phyloP scores from a whole-genome alignment of 2,329 filamentous ascomycete species.

The Pestalotiopsis sp. region DNA sequence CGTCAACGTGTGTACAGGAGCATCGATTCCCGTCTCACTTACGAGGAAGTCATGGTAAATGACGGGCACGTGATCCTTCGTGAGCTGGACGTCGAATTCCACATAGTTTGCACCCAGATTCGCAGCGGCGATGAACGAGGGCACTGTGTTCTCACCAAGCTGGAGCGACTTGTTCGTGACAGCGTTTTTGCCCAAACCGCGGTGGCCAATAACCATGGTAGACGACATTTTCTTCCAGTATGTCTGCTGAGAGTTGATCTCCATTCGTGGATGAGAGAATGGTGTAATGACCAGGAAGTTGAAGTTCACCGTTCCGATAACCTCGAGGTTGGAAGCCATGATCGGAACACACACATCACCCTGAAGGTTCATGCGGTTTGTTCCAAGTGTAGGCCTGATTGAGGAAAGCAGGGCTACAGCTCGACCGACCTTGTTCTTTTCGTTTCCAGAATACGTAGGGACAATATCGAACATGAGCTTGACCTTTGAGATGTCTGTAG shows the following conservation, averaged over 20 bases:
- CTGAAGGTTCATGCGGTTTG: conserved; percentile 87
- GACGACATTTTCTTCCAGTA: conserved; percentile 95
- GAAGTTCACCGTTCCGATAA: conserved; percentile 95
- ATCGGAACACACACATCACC: conserved; percentile 93
- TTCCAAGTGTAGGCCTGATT: conserved; percentile 80
- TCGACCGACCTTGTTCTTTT: conserved; percentile 86
- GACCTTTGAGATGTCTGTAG: conserved; percentile 76
- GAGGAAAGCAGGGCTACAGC: conserved; percentile 86
- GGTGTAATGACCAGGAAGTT: conserved; percentile 95
- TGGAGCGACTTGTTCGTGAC: conserved; percentile 84
- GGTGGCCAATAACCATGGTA: conserved; percentile 77
- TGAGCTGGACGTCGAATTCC: conserved; percentile 89
- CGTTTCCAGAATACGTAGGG: conserved; percentile 88
- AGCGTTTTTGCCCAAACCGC: conserved; percentile 88
- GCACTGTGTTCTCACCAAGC: conserved; percentile 93
- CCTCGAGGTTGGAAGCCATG: conserved; percentile 79
- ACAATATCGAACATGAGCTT: conserved; percentile 94
- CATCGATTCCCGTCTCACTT: conserved; percentile 95
- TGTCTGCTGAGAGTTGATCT: conserved; percentile 84
- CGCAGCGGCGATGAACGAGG: conserved; percentile 93
- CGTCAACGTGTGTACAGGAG: conserved; percentile 92
- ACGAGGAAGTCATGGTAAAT: conserved; percentile 99
- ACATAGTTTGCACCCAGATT: conserved; percentile 83
- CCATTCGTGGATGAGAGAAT: conserved; percentile 92
- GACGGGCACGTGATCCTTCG: conserved; percentile 97